Evolutionary conservation across 768 basidiomycete species (phyloP).

Genomic region (Amanita phalloides): DNA sequence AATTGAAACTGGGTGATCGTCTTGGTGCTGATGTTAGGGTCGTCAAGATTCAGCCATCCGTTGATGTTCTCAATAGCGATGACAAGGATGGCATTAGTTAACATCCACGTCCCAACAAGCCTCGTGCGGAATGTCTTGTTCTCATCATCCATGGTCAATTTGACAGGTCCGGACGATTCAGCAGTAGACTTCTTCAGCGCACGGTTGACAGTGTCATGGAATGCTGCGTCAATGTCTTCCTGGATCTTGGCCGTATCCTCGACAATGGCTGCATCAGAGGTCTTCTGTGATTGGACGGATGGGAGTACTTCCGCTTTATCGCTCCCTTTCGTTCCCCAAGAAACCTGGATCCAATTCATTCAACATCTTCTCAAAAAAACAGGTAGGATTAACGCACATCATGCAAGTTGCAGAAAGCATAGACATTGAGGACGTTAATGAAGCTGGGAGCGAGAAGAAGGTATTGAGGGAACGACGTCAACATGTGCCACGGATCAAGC

Average conservation of each 20-base stretch:
- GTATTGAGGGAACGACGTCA: conserved; percentile 89
- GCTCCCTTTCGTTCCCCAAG: conserved; percentile 92
- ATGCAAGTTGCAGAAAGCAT: conserved; percentile 95
- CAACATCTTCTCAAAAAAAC: neutral
- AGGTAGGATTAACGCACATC: conserved; percentile 38
- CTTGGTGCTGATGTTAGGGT: neutral
- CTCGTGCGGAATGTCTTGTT: conserved; percentile 92
- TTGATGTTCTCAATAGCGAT: conserved; percentile 71
- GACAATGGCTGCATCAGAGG: conserved; percentile 69
- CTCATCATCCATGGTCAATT: conserved; percentile 78
- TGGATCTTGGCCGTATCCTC: conserved; percentile 78
- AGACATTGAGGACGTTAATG: conserved; percentile 91
- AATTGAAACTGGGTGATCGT: neutral
- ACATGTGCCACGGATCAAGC: conserved; percentile 98
- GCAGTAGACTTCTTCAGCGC: conserved; percentile 68
- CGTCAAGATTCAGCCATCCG: conserved; percentile 35
- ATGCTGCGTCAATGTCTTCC: conserved; percentile 83
- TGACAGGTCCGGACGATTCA: conserved; percentile 44
- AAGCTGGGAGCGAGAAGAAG: conserved; percentile 85
- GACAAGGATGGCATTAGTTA: conserved; percentile 55
- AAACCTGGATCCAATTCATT: conserved; percentile 33
- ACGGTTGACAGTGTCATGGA: conserved; percentile 85
- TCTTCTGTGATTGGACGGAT: conserved; percentile 77
- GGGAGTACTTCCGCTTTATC: conserved; percentile 92
- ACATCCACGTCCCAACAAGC: conserved; percentile 76